Conservation (phyloP, 2,329 filamentous ascomycete species). For the Calonectria hongkongensis region DNA sequence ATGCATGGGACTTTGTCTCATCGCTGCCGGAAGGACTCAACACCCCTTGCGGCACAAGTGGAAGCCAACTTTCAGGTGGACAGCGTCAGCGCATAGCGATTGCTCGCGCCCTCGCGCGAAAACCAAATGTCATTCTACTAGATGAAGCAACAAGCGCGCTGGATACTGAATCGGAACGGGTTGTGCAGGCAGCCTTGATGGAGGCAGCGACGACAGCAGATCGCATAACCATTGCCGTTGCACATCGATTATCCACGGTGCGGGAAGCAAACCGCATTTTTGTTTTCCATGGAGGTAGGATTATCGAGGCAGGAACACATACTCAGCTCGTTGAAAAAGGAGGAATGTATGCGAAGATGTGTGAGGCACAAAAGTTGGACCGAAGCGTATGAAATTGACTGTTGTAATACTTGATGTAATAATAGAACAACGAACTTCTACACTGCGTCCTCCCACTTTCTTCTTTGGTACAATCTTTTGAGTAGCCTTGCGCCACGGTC, state of each 20-base stretch:
- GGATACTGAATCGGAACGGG: constrained; percentile 31
- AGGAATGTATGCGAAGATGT: constrained; percentile 35
- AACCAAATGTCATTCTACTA: constrained; percentile 29
- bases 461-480: no score
- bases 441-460: no score
- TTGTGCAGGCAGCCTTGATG: constrained; percentile 24
- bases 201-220: constrained; percentile 27
- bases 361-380: constrained; percentile 34
- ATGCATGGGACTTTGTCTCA: constrained; percentile 66
- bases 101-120: constrained; percentile 65
- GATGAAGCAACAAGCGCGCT: constrained; percentile 25
- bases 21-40: constrained; percentile 48
- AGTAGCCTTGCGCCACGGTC: no score
- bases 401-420: no score
- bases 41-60: constrained; percentile 57
- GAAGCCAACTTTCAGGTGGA: constrained; percentile 68
- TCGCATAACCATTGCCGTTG: constrained; percentile 54
- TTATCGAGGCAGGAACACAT: constrained; percentile 31
- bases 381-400: neutral
- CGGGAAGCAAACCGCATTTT: constrained; percentile 55
- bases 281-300: constrained; percentile 59
- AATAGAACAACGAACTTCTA: no score
- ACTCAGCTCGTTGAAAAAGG: constrained; percentile 27
- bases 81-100: constrained; percentile 75
- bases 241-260: constrained; percentile 45